A percentile compares a stretch with the other conserved stretches of the same genome.
phyloP scores from a whole-genome alignment of 2,329 filamentous ascomycete species.

The Leptographium galeiforme region DNA sequence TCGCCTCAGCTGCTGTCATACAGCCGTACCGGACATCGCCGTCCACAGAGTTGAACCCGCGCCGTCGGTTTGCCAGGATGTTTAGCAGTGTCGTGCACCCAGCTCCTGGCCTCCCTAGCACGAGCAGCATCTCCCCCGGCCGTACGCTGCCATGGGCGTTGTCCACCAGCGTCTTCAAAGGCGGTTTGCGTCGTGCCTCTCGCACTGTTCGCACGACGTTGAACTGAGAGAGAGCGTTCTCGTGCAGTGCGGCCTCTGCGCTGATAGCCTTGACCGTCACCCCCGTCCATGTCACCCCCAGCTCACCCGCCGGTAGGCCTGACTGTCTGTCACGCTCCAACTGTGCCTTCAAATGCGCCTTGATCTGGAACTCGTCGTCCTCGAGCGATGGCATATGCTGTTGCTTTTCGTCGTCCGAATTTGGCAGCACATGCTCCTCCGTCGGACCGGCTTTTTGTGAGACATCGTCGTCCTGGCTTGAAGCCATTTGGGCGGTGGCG shows the following conservation, averaged over 20 bases:
- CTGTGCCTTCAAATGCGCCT: neutral
- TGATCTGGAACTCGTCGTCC: neutral
- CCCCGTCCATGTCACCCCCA: conserved; percentile 53
- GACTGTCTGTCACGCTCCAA: neutral
- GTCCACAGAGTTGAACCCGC: conserved; percentile 47
- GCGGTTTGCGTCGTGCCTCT: conserved; percentile 39
- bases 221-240: conserved; percentile 48
- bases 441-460: too few species aligned
- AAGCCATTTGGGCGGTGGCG: too few species aligned
- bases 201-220: conserved; percentile 39
- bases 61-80: conserved; percentile 56
- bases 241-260: conserved; percentile 49
- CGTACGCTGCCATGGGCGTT: conserved; percentile 43
- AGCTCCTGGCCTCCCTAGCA: conserved; percentile 41
- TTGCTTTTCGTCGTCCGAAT: neutral
- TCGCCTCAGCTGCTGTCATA: conserved; percentile 28
- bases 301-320: conserved; percentile 10
- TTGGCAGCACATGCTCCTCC: too few species aligned
- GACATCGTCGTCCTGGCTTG: too few species aligned
- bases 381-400: neutral
- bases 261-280: conserved; percentile 49
- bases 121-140: conserved; percentile 42
- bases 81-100: conserved; percentile 47
- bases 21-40: conserved; percentile 53
- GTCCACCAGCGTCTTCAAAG: conserved; percentile 51